Evolutionary conservation across 208 protist species (phyloP).

Genomic region (Acanthamoeba castellanii): DNA sequence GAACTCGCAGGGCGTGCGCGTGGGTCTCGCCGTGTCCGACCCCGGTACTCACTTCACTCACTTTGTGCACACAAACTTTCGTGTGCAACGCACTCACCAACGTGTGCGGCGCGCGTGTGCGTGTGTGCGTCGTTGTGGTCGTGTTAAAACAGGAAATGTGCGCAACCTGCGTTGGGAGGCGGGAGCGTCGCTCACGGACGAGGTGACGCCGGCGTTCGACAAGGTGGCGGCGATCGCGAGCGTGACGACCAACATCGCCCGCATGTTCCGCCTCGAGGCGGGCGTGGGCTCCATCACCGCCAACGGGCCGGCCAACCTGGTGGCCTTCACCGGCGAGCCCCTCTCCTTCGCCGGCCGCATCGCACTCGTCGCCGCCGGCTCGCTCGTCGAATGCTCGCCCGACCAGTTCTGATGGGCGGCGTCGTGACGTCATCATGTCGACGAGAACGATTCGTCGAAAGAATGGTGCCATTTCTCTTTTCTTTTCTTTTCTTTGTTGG

Average conservation of each 20-base stretch:
- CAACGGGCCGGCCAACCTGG: neutral
- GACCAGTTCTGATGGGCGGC: slow-evolving; percentile 45
- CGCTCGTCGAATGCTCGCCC: slow-evolving; percentile 31
- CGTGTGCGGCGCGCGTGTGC: neutral
- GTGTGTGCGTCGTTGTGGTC: too few species aligned
- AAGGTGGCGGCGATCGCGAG: neutral
- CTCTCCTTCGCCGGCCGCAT: slow-evolving; percentile 31
- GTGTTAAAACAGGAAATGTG: slow-evolving; percentile 30
- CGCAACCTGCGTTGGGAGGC: slow-evolving; percentile 67
- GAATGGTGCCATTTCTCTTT: too few species aligned
- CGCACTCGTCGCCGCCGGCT: slow-evolving; percentile 10
- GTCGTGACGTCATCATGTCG: too few species aligned
- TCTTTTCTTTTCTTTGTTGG: too few species aligned
- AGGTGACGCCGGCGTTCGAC: neutral
- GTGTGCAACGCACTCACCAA: neutral
- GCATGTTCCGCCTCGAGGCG: slow-evolving; percentile 7
- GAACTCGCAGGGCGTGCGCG: neutral
- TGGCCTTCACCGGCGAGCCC: slow-evolving; percentile 37
- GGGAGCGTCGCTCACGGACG: neutral
- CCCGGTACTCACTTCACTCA: neutral
- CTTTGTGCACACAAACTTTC: too few species aligned
- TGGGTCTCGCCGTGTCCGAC: slow-evolving; percentile 17
- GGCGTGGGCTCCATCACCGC: slow-evolving; percentile 2
- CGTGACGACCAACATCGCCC: slow-evolving; percentile 19
- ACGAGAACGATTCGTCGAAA: too few species aligned